These are phyloP conservation scores for Paralagenidium karlingii DNA, from an alignment of 352 stramenopile species.

Conservation along the genomic window DNA sequence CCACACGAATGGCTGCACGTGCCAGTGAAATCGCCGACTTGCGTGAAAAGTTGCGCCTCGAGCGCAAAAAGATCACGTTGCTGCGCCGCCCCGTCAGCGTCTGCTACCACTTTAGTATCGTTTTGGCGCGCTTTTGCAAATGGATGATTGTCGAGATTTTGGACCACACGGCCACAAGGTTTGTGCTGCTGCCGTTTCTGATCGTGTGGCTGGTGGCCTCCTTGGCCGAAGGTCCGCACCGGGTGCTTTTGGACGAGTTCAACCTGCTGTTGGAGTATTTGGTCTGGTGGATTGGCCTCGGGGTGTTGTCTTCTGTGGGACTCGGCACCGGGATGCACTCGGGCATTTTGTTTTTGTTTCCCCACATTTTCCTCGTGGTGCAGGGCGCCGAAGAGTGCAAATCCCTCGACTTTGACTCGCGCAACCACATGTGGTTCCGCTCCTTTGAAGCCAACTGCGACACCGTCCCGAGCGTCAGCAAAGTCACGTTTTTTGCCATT, in stretches of 20 bases:
- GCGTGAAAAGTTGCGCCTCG: conserved; percentile 43
- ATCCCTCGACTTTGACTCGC: conserved; percentile 81
- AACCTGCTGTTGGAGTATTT: conserved; percentile 80
- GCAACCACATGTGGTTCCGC: conserved; percentile 85
- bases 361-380: conserved; percentile 91
- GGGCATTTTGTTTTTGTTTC: conserved; percentile 90
- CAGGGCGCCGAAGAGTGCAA: conserved; percentile 79
- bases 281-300: conserved; percentile 89
- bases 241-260: conserved; percentile 66
- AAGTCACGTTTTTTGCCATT: conserved; percentile 74
- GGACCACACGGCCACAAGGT: conserved; percentile 61
- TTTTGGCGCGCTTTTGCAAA: conserved; percentile 56
- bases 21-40: conserved; percentile 10
- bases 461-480: conserved; percentile 8
- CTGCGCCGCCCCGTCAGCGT: conserved; percentile 57
- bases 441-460: conserved; percentile 65
- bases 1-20: no score
- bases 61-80: conserved; percentile 79
- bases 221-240: conserved; percentile 55
- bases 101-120: conserved; percentile 74
- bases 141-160: conserved; percentile 54
- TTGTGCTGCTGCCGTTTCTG: conserved; percentile 60
- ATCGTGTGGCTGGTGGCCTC: conserved; percentile 54
- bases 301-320: conserved; percentile 89
- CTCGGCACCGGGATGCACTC: conserved; percentile 91